Evolutionary conservation across 2,329 filamentous ascomycete genomes (phyloP), one percentile per base, ranked within the genome.

Genomic region (Lecanicillium sp.): DNA sequence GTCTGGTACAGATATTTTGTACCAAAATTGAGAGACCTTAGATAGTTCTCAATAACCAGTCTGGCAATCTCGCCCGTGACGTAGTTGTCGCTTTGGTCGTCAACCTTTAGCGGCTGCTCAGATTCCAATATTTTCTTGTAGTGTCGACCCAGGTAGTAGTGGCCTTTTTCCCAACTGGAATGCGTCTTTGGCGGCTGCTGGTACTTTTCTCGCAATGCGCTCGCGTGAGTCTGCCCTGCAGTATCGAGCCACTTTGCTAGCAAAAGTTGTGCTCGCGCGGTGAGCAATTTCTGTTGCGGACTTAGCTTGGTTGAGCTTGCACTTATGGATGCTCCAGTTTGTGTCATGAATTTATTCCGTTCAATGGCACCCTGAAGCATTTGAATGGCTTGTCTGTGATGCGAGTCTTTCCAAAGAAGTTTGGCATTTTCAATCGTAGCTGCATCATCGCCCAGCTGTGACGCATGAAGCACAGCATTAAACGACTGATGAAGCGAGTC

Each of bases 1-100:
- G 89, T 95, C 59, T 96, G 89, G 52, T 95, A 94, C 31, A 95
- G 77, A 59, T 96, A 95, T 61, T 96, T 98, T 33, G 87, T 92
- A 22, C 92, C 92, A 48, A 82, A 90, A 19, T 80, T 79, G 32
- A 95, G 73, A 3, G 89, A 94, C 19, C 90, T 78, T 32, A 95
- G 69, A 53, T 94, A 95, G 55, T 94, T 95, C 52, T 95, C 88
- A 47, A 96, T 85, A 27, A 98, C 85, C 13, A 95, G 72, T 53
- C 89, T 88, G 3, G 87, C 80, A 15, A 82, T 78, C 56, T 95
- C 89, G 29, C 92, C 94, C 9, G 77, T 85, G 40, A 92, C 63
- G 51, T 80, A 88, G 43, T 75, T 70, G 38, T 88, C 82, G 30
- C 75, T 80, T 58, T 95, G 88, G 46, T 89, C 88, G 19, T 82